Conservation (phyloP, 768 basidiomycete species). For the Pisolithus albus region DNA sequence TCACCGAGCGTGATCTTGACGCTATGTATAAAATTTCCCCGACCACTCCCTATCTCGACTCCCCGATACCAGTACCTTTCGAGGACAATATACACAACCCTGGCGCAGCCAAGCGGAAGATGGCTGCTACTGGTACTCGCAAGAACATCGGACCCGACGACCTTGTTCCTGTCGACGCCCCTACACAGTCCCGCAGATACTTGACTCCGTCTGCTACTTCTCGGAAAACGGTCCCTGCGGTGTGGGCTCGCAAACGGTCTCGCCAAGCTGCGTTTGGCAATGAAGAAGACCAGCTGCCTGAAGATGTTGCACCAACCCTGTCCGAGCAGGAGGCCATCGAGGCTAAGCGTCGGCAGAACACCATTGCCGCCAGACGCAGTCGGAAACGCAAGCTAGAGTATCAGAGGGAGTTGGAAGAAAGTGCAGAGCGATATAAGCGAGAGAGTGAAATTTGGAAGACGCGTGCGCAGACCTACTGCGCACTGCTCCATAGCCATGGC, state of each 20-base stretch:
- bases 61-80: slow-evolving; percentile 25
- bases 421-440: slow-evolving; percentile 41
- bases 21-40: slow-evolving; percentile 46
- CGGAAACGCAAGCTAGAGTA: slow-evolving; percentile 70
- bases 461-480: slow-evolving; percentile 41
- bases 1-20: slow-evolving; percentile 26
- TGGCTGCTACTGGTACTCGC: slow-evolving; percentile 57
- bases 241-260: slow-evolving; percentile 59
- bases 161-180: slow-evolving; percentile 68
- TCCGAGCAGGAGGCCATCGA: slow-evolving; percentile 65
- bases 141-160: slow-evolving; percentile 59
- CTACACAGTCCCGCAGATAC: slow-evolving; percentile 75
- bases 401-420: slow-evolving; percentile 56
- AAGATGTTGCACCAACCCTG: slow-evolving; percentile 37
- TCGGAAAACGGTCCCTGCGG: slow-evolving; percentile 68
- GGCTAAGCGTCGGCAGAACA: slow-evolving; percentile 77
- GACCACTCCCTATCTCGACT: slow-evolving; percentile 42
- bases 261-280: slow-evolving; percentile 41
- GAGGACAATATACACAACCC: slow-evolving; percentile 10
- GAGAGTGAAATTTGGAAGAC: slow-evolving; percentile 62
- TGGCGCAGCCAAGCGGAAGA: slow-evolving; percentile 27
- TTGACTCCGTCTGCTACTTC: slow-evolving; percentile 67
- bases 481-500: slow-evolving; percentile 50
- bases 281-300: slow-evolving; percentile 46
- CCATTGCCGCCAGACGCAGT: slow-evolving; percentile 75